phyloP scores from a whole-genome alignment of 2,329 filamentous ascomycete species.

The Fusarium avenaceum region DNA sequence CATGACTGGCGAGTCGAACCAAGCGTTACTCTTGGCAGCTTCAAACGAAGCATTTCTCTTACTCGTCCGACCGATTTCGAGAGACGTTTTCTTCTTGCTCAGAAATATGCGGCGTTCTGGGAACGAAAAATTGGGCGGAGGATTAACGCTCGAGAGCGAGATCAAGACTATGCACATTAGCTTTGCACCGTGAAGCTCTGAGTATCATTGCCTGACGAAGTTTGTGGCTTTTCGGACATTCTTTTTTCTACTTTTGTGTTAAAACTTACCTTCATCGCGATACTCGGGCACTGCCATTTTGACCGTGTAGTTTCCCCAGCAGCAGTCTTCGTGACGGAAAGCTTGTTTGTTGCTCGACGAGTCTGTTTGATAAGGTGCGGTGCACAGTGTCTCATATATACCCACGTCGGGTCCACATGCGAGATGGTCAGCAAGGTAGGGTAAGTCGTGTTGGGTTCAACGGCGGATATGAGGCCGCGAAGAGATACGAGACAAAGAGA shows the following conservation, averaged over 20 bases:
- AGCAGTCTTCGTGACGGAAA: background rate
- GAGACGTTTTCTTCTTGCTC: conserved; percentile 47
- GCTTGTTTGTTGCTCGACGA: background rate
- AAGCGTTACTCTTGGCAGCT: conserved; percentile 68
- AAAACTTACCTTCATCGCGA: conserved; percentile 44
- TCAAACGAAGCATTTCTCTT: conserved; percentile 53
- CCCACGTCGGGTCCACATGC: conserved; percentile 19
- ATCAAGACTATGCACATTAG: conserved; percentile 51
- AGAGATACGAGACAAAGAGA: background rate
- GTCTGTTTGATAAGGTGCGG: background rate
- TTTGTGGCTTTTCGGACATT: background rate
- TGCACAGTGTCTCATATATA: conserved; percentile 35
- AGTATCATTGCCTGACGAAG: too few species aligned
- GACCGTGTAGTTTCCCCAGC: background rate
- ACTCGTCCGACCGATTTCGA: conserved; percentile 61
- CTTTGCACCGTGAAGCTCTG: background rate
- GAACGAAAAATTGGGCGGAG: conserved; percentile 39
- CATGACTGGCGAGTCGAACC: conserved; percentile 79
- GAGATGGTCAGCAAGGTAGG: conserved; percentile 34
- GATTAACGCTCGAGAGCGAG: conserved; percentile 47
- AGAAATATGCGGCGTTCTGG: conserved; percentile 52
- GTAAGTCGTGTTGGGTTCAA: conserved; percentile 11
- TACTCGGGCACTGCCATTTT: conserved; percentile 47
- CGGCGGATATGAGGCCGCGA: background rate
- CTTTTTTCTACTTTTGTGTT: background rate